Percentiles rank a stretch among this genome's conserved stretches.
Evolutionary conservation across 257 asterid genomes (phyloP).

Genomic region (Rhazya stricta): DNA sequence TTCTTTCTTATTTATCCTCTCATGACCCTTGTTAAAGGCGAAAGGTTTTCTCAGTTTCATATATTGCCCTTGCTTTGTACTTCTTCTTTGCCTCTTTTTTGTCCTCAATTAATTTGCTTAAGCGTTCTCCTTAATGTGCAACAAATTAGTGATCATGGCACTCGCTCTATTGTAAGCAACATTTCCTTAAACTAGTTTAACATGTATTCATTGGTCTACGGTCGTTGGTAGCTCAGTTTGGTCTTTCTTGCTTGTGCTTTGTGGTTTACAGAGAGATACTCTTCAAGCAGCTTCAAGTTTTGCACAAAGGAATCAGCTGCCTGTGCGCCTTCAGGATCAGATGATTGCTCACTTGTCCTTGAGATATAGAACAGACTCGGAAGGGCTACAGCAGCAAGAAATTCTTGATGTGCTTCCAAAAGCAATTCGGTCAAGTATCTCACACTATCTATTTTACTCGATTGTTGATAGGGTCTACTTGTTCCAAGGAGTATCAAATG

Average conservation of each 20-base stretch:
- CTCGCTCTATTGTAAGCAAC: background rate
- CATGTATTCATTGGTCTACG: background rate
- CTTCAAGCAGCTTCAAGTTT: conserved; percentile 71
- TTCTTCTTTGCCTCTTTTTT: background rate
- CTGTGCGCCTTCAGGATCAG: conserved; percentile 66
- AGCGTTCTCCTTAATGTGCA: background rate
- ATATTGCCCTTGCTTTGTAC: background rate
- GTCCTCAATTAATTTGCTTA: background rate
- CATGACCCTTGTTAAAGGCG: background rate
- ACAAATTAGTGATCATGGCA: background rate
- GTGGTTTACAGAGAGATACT: conserved; percentile 53
- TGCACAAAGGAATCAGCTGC: conserved; percentile 64
- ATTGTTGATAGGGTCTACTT: conserved; percentile 66
- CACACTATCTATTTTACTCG: conserved; percentile 57
- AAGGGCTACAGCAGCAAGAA: conserved; percentile 84
- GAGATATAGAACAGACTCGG: conserved; percentile 73
- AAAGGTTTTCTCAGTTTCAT: background rate
- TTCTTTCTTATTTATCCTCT: background rate
- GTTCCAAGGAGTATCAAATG: conserved; percentile 69
- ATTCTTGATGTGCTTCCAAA: conserved; percentile 73
- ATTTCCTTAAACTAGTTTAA: conserved; percentile 1
- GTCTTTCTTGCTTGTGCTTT: conserved; percentile 2
- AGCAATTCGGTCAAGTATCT: conserved; percentile 70
- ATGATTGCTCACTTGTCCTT: conserved; percentile 78
- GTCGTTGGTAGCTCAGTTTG: background rate